Percentiles rank a stretch among this genome's conserved stretches.
phyloP scores from a whole-genome alignment of 2,329 filamentous ascomycete species.

The Fusarium sp. region DNA sequence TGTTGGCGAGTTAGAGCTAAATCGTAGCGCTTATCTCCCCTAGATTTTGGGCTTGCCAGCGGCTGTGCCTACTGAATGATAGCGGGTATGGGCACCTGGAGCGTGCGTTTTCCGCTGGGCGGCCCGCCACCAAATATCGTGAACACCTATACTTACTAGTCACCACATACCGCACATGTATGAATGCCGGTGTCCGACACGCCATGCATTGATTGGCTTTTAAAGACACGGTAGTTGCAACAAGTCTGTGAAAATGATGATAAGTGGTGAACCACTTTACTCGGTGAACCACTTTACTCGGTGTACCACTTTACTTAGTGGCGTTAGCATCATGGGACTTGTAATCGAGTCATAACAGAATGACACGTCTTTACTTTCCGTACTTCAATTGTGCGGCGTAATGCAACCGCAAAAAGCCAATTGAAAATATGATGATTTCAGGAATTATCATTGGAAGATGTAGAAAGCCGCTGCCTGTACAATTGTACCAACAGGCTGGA shows the following conservation, averaged over 20 bases:
- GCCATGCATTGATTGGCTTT: background rate
- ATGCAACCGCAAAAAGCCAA: background rate
- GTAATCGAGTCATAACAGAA: background rate
- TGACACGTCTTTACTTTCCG: background rate
- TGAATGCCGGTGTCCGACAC: background rate
- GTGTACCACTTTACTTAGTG: background rate
- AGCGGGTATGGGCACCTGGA: background rate
- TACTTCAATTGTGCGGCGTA: background rate
- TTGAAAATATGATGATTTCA: accelerated
- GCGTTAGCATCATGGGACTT: background rate
- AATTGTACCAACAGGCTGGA: background rate
- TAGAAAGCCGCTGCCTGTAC: no score
- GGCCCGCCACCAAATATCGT: background rate
- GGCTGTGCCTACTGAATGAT: background rate
- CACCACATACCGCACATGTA: background rate
- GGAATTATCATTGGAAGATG: no score
- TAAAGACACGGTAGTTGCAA: background rate
- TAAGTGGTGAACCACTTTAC: background rate
- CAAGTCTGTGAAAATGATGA: background rate
- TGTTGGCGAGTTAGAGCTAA: background rate
- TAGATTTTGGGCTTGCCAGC: background rate
- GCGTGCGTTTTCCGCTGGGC: background rate
- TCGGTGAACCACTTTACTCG: no score
- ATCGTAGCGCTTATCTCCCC: background rate
- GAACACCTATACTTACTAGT: background rate